Conservation (phyloP, 768 basidiomycete genomes). For the Collybiopsis luxurians region DNA sequence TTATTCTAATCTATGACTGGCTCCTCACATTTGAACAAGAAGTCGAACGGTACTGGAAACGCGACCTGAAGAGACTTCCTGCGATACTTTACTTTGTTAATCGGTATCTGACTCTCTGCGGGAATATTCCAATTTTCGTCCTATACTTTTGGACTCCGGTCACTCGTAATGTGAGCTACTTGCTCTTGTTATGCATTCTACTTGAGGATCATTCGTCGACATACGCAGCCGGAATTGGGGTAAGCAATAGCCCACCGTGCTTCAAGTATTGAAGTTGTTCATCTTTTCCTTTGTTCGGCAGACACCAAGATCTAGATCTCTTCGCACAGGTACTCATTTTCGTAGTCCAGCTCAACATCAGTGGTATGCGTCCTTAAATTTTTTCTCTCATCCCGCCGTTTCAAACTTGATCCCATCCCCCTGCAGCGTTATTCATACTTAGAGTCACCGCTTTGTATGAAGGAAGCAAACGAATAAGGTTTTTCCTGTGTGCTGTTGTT, state of each 20-base stretch:
- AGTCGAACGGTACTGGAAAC: constrained; percentile 4
- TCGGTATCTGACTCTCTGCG: constrained; percentile 2
- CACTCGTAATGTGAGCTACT: not conserved
- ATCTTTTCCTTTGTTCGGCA: too few relatives aligned
- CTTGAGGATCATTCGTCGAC: not conserved
- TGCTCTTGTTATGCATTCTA: not conserved
- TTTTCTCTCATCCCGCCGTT: not conserved
- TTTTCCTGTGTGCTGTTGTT: not conserved
- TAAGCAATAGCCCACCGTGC: too few relatives aligned
- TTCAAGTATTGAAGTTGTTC: too few relatives aligned
- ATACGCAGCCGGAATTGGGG: too few relatives aligned
- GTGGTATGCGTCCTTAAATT: too few relatives aligned
- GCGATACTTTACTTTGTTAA: constrained; percentile 5
- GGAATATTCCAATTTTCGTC: constrained; percentile 1
- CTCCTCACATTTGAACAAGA: constrained; percentile 2
- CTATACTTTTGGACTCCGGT: constrained; percentile 2
- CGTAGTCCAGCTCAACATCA: constrained; percentile 4
- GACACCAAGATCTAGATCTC: not conserved
- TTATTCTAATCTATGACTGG: constrained; percentile 6
- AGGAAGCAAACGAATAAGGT: not conserved
- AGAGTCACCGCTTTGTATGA: not conserved
- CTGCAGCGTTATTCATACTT: not conserved
- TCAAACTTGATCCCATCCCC: not conserved
- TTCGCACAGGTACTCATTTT: not conserved
- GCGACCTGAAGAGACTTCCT: not conserved